Evolutionary conservation across 176 grass and related monocot species (phyloP).

Genomic region (Miscanthus lutarioriparius): DNA sequence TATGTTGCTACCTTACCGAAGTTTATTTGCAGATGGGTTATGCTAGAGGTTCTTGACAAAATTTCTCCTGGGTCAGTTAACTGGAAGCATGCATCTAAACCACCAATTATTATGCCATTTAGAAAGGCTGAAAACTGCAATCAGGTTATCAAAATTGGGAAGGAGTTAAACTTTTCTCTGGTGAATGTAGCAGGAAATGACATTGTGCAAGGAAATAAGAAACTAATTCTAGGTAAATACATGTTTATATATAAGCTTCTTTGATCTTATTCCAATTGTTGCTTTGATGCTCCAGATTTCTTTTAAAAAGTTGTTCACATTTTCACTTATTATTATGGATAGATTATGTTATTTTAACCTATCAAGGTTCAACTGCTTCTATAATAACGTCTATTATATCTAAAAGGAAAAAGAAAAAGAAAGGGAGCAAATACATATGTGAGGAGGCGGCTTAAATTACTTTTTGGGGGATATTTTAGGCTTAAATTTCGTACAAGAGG

Average conservation of each 20-base stretch:
- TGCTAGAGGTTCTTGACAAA: slow-evolving; percentile 95
- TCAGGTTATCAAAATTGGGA: slow-evolving; percentile 85
- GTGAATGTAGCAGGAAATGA: slow-evolving; percentile 98
- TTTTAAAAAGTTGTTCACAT: neutral
- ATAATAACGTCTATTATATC: neutral
- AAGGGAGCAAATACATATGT: neutral
- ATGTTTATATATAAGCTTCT: neutral
- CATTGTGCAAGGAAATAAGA: slow-evolving; percentile 98
- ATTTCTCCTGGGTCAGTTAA: slow-evolving; percentile 82
- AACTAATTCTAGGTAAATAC: slow-evolving; percentile 76
- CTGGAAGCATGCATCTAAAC: slow-evolving; percentile 94
- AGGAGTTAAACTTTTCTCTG: slow-evolving; percentile 80
- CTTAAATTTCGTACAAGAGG: slow-evolving; percentile 1
- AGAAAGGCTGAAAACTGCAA: slow-evolving; percentile 97
- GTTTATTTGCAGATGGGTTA: slow-evolving; percentile 77
- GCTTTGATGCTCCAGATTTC: neutral
- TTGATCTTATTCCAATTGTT: neutral
- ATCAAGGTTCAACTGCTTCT: neutral
- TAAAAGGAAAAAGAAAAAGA: neutral
- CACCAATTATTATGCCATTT: slow-evolving; percentile 97
- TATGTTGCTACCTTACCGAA: slow-evolving; percentile 3
- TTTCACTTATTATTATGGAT: neutral
- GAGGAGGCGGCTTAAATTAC: neutral
- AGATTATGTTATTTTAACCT: neutral
- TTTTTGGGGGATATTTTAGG: no score